Evolutionary conservation across 768 basidiomycete genomes (phyloP).

Genomic region (Punctularia strigosozonata): DNA sequence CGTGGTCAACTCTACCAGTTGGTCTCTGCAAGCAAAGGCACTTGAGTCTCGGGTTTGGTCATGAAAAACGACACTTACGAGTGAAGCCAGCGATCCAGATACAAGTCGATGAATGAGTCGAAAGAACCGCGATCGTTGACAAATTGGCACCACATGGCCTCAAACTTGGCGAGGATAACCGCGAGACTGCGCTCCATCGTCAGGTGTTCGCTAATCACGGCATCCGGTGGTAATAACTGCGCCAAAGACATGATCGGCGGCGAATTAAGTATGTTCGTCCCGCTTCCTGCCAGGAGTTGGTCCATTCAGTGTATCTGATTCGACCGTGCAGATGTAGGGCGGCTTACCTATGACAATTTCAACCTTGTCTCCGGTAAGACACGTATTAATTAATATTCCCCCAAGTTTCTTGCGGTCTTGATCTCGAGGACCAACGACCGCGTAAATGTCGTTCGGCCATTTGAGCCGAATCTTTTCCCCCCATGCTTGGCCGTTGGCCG

Average conservation of each 20-base stretch:
- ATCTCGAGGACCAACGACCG: slow-evolving; percentile 42
- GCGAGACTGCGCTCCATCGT: slow-evolving; percentile 70
- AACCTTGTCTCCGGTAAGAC: slow-evolving; percentile 58
- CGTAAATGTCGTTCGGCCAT: slow-evolving; percentile 97
- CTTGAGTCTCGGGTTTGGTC: background rate
- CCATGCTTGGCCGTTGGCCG: slow-evolving; percentile 30
- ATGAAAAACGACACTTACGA: slow-evolving; percentile 44
- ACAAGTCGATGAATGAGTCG: slow-evolving; percentile 67
- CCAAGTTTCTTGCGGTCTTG: slow-evolving; percentile 67
- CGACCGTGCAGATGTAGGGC: background rate
- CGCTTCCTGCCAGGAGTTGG: slow-evolving; percentile 52
- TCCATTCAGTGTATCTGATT: background rate
- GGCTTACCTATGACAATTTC: slow-evolving; percentile 72
- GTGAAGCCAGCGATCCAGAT: slow-evolving; percentile 81
- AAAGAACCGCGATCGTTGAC: slow-evolving; percentile 58
- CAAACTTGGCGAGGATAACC: slow-evolving; percentile 64
- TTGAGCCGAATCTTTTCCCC: slow-evolving; percentile 65
- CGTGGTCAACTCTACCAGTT: slow-evolving; percentile 74
- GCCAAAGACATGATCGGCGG: slow-evolving; percentile 75
- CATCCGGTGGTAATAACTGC: slow-evolving; percentile 40
- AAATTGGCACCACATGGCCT: slow-evolving; percentile 68
- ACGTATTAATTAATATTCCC: slow-evolving; percentile 85
- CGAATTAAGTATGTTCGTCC: slow-evolving; percentile 75
- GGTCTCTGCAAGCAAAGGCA: slow-evolving; percentile 42
- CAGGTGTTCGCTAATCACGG: slow-evolving; percentile 21